phyloP scores from a whole-genome alignment of 1,139 yeast species.

The Suhomyces panamericanus region DNA sequence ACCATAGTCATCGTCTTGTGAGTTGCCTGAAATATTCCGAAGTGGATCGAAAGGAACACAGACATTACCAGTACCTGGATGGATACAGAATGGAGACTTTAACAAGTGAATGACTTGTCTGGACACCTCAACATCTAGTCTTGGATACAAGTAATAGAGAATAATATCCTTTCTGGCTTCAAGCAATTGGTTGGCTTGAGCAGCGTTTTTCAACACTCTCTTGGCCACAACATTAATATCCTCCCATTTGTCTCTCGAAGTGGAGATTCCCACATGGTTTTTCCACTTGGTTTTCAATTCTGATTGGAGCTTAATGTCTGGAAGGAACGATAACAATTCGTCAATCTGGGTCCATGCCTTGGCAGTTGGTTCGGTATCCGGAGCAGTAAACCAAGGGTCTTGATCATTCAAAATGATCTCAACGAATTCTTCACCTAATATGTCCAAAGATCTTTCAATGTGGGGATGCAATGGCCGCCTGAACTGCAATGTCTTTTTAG shows the following conservation, averaged over 20 bases:
- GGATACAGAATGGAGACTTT: constrained; percentile 97
- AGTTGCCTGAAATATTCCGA: constrained; percentile 34
- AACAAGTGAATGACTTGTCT: constrained; percentile 86
- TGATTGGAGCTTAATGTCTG: constrained; percentile 57
- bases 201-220: constrained; percentile 45
- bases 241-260: constrained; percentile 67
- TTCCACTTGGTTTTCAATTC: constrained; percentile 54
- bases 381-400: constrained; percentile 64
- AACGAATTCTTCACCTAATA: constrained; percentile 63
- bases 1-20: constrained; percentile 45
- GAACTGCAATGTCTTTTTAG: constrained; percentile 51
- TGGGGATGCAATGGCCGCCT: constrained; percentile 91
- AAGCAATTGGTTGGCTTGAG: constrained; percentile 45
- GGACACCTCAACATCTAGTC: constrained; percentile 91
- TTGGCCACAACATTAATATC: constrained; percentile 68
- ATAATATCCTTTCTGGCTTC: constrained; percentile 86
- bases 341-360: constrained; percentile 48
- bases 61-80: constrained; percentile 95
- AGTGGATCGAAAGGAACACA: constrained; percentile 88
- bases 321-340: constrained; percentile 59
- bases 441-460: constrained; percentile 68
- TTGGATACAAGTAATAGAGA: constrained; percentile 79
- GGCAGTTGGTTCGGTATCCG: constrained; percentile 34
- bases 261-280: constrained; percentile 24
- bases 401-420: constrained; percentile 74